phyloP scores from a whole-genome alignment of 257 asterid species.

The Solanum megistacrolobum region DNA sequence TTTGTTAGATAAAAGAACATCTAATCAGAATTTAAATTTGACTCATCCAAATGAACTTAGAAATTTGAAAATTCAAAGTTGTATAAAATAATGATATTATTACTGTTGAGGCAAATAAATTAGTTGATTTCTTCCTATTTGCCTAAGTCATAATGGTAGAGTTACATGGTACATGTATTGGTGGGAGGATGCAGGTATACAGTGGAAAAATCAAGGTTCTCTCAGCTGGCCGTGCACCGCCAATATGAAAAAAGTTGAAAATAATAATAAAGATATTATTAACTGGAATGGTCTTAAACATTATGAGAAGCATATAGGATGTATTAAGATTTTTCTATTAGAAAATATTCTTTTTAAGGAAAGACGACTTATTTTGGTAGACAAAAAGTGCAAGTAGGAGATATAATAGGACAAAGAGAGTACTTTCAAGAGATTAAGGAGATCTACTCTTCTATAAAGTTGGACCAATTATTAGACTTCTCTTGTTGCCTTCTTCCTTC shows the following conservation, averaged over 20 bases:
- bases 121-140: not conserved
- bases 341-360: not conserved
- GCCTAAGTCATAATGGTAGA: not conserved
- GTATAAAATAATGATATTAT: not conserved
- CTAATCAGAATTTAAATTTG: not conserved
- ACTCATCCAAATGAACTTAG: not conserved
- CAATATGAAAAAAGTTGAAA: not conserved
- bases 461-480: not conserved
- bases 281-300: not conserved
- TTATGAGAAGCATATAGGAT: not conserved
- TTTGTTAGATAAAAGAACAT: not conserved
- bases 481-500: not conserved
- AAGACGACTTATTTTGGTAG: not conserved
- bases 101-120: not conserved
- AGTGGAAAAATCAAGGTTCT: not conserved
- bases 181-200: not conserved
- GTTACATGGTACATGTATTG: not conserved
- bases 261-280: not conserved
- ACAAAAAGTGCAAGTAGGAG: not conserved
- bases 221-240: not conserved
- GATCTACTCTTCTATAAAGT: not conserved
- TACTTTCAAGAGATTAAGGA: not conserved
- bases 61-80: not conserved
- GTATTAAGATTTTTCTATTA: not conserved
- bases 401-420: not conserved